Conservation (phyloP, 257 asterid genomes). For the Capsicum pubescens region DNA sequence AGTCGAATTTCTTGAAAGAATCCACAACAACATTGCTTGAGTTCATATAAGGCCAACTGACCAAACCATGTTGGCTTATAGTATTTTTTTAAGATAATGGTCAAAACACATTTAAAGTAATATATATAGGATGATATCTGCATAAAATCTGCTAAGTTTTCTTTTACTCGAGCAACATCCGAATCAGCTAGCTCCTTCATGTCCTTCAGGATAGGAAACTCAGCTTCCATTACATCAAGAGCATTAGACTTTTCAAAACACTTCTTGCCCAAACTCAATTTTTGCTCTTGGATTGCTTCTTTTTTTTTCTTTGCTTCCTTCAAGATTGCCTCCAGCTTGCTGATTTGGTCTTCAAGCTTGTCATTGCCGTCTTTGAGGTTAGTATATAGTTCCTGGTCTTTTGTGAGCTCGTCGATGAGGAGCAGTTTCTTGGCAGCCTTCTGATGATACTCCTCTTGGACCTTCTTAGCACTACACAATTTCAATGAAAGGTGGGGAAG, state of each 20-base stretch:
- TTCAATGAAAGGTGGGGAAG: not conserved
- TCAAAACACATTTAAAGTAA: too few species aligned
- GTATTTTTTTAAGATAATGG: too few species aligned
- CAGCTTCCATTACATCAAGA: constrained; percentile 19
- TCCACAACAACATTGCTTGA: too few species aligned
- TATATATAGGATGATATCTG: too few species aligned
- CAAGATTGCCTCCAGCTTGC: too few species aligned
- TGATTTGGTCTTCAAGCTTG: not conserved
- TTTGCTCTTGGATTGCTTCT: constrained; percentile 4
- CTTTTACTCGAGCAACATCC: not conserved
- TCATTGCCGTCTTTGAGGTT: not conserved
- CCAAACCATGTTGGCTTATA: too few species aligned
- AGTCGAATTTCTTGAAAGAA: too few species aligned
- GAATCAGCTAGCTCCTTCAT: constrained; percentile 18
- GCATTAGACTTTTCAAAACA: not conserved
- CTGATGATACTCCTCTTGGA: not conserved
- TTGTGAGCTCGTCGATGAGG: not conserved
- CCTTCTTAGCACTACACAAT: not conserved
- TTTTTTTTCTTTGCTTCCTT: constrained; percentile 3
- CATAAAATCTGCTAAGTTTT: not conserved
- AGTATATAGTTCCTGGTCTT: not conserved
- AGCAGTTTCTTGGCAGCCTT: not conserved
- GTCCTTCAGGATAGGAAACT: not conserved
- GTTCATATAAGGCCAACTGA: too few species aligned
- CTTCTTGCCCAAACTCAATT: not conserved